phyloP scores from a whole-genome alignment of 2,329 filamentous ascomycete species.

The Dactylellina cionopaga region DNA sequence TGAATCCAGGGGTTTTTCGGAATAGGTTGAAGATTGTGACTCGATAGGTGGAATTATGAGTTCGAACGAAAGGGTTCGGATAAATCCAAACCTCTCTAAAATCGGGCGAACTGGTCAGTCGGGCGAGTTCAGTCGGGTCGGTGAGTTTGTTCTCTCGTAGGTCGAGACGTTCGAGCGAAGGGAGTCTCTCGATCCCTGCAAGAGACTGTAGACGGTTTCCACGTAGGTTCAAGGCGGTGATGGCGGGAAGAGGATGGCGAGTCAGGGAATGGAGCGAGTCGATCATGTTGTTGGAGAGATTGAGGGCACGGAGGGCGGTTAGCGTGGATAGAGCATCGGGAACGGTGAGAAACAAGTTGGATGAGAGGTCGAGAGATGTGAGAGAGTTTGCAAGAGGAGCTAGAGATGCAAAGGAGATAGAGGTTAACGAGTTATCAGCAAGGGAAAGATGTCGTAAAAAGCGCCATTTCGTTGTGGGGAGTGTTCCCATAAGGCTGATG shows the following conservation, averaged over 20 bases:
- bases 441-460: constrained; percentile 92
- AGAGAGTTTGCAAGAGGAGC: constrained; percentile 85
- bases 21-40: constrained; percentile 96
- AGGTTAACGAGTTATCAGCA: constrained; percentile 88
- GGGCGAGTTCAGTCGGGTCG: constrained; percentile 90
- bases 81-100: constrained; percentile 92
- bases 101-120: constrained; percentile 88
- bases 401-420: constrained; percentile 78
- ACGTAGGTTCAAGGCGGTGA: constrained; percentile 89
- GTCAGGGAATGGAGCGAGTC: constrained; percentile 88
- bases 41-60: constrained; percentile 79
- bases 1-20: constrained; percentile 85
- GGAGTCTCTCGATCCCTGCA: constrained; percentile 86
- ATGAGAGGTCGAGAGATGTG: constrained; percentile 89
- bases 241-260: constrained; percentile 87
- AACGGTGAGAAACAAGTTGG: constrained; percentile 92
- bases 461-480: constrained; percentile 91
- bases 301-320: constrained; percentile 87
- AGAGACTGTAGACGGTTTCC: constrained; percentile 87
- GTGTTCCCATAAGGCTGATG: constrained; percentile 66
- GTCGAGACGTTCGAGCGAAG: constrained; percentile 88
- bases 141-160: constrained; percentile 87
- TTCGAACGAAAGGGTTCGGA: constrained; percentile 90
- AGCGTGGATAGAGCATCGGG: constrained; percentile 88
- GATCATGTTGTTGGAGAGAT: constrained; percentile 97